A percentile compares a stretch with the other conserved stretches of the same genome.
phyloP scores from a whole-genome alignment of 257 asterid genomes.

The Mitragyna speciosa region DNA sequence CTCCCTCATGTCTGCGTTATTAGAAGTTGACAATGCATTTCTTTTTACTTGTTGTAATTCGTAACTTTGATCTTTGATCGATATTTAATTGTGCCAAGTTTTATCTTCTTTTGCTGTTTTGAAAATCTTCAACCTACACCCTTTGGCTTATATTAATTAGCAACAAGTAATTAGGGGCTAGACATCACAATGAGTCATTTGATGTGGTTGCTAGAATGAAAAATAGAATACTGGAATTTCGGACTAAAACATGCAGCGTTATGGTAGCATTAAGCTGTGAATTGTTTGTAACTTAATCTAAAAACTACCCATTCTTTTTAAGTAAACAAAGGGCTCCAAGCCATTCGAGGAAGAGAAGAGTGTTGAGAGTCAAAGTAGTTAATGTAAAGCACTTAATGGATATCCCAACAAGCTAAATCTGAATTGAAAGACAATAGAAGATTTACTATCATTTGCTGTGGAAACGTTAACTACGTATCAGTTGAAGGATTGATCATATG shows the following conservation, averaged over 20 bases:
- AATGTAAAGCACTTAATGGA: no score
- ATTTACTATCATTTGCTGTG: background rate
- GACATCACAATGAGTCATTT: slow-evolving; percentile 2
- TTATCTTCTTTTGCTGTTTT: background rate
- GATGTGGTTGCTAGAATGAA: background rate
- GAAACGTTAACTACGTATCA: background rate
- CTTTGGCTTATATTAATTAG: background rate
- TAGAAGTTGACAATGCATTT: background rate
- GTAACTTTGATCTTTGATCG: background rate
- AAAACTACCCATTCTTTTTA: no score
- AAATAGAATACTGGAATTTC: background rate
- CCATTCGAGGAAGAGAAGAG: no score
- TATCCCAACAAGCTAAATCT: no score
- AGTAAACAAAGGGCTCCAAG: no score
- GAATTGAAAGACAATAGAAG: no score
- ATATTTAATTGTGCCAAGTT: background rate
- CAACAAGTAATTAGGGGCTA: background rate
- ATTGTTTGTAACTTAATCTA: no score
- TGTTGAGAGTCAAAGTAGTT: no score
- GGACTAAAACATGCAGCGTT: background rate
- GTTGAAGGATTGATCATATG: no score
- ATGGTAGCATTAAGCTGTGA: no score
- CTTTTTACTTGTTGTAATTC: background rate
- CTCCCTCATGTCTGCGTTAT: background rate
- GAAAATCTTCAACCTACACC: background rate